Evolutionary conservation across 2,329 filamentous ascomycete genomes (phyloP).

Genomic region (Grosmannia serpens): DNA sequence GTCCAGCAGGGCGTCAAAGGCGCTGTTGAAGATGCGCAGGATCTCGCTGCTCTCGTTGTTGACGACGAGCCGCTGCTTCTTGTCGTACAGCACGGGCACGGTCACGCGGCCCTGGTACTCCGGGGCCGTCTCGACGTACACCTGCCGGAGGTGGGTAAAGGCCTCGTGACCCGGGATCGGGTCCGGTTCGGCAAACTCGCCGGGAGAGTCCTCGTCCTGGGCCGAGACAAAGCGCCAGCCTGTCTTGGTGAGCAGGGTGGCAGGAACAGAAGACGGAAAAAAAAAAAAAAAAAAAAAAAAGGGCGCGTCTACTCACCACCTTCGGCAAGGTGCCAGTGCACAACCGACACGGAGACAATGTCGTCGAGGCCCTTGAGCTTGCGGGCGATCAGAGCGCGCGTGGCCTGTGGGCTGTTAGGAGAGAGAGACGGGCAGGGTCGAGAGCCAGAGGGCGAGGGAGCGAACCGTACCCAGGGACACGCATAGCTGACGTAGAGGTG

Average conservation of each 20-base stretch:
- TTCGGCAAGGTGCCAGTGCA: constrained; percentile 78
- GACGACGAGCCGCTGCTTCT: constrained; percentile 62
- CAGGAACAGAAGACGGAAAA: neutral
- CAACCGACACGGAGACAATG: constrained; percentile 65
- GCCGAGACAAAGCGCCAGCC: constrained; percentile 74
- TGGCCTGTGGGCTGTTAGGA: constrained; percentile 36
- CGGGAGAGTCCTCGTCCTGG: constrained; percentile 42
- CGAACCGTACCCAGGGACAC: constrained; percentile 62
- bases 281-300: neutral
- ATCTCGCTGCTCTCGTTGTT: constrained; percentile 92
- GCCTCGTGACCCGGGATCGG: constrained; percentile 59
- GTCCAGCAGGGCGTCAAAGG: constrained; percentile 63
- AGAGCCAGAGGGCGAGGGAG: neutral
- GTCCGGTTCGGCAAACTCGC: constrained; percentile 53
- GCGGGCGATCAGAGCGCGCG: constrained; percentile 75
- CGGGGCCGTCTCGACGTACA: constrained; percentile 67
- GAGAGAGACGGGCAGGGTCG: neutral
- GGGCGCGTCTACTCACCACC: constrained; percentile 28
- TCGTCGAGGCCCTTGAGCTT: constrained; percentile 88
- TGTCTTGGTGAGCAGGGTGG: no score
- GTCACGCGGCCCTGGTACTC: constrained; percentile 73
- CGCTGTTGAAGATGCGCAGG: constrained; percentile 75
- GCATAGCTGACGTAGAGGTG: constrained; percentile 93
- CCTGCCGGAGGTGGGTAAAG: constrained; percentile 58
- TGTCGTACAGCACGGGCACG: constrained; percentile 79